Evolutionary conservation across 768 basidiomycete species (phyloP).

Genomic region (Brasilioporus rufonigricans): DNA sequence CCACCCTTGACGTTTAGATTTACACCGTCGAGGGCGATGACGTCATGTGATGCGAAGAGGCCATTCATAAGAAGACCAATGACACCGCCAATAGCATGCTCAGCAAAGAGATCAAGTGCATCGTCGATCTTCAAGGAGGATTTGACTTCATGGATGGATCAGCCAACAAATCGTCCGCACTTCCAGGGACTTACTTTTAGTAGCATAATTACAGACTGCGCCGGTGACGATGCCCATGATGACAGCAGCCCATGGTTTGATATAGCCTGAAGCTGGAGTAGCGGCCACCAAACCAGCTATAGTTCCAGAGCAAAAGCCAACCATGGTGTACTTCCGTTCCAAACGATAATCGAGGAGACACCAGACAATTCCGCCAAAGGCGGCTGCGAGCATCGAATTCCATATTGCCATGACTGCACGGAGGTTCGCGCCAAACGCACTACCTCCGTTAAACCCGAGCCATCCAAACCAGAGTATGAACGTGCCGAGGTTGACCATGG

Average conservation of each 20-base stretch:
- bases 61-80: conserved; percentile 71
- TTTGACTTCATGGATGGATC: conserved; percentile 50
- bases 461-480: conserved; percentile 87
- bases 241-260: conserved; percentile 75
- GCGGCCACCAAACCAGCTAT: conserved; percentile 88
- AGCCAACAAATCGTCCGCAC: conserved; percentile 1
- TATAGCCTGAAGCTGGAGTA: conserved; percentile 82
- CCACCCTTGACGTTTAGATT: conserved; percentile 54
- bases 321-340: conserved; percentile 83
- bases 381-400: conserved; percentile 86
- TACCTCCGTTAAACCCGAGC: conserved; percentile 90
- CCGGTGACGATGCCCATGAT: conserved; percentile 75
- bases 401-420: conserved; percentile 82
- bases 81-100: conserved; percentile 85
- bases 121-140: conserved; percentile 75
- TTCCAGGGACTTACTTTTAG: conserved; percentile 54
- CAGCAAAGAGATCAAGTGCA: conserved; percentile 88
- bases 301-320: conserved; percentile 87
- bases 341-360: conserved; percentile 76
- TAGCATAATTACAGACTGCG: conserved; percentile 76
- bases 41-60: conserved; percentile 65
- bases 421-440: conserved; percentile 84
- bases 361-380: conserved; percentile 82
- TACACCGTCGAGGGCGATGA: conserved; percentile 70
- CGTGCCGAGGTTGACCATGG: conserved; percentile 79